Evolutionary conservation across 108 stramenopile species (phyloP).

Genomic region (Nannochloropsis gaditana): DNA sequence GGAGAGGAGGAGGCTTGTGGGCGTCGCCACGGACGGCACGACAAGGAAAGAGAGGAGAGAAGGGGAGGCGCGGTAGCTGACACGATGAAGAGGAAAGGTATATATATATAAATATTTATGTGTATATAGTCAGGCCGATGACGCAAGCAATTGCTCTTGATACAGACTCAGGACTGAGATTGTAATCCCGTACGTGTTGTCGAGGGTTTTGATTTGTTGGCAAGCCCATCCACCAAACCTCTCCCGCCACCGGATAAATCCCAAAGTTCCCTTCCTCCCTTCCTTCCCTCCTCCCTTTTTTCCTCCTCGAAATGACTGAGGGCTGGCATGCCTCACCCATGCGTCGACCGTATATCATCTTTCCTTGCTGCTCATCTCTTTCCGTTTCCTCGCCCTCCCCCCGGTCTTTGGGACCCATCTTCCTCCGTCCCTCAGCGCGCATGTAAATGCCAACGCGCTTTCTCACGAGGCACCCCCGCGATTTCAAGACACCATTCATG

Average conservation of each 20-base stretch:
- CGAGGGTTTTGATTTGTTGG: no score
- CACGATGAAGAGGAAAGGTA: not conserved
- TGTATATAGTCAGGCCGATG: not conserved
- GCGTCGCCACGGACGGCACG: not conserved
- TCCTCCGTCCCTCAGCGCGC: not conserved
- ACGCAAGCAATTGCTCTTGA: no score
- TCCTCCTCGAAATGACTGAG: not conserved
- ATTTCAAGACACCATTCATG: not conserved
- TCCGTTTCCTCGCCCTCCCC: not conserved
- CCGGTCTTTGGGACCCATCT: not conserved
- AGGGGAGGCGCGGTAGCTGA: not conserved
- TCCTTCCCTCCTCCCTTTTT: not conserved
- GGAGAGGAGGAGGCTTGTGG: not conserved
- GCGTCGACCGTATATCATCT: not conserved
- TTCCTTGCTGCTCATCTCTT: not conserved
- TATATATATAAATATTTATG: not conserved
- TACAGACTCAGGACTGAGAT: no score
- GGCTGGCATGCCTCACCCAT: no score
- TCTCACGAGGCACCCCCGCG: not conserved
- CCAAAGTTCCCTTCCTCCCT: not conserved
- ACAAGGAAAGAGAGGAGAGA: not conserved
- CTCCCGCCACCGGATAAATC: no score
- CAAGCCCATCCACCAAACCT: no score
- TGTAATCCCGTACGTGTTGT: no score
- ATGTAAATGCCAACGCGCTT: not conserved